A percentile compares a stretch with the other conserved stretches of the same genome.
Evolutionary conservation across 176 grass and related monocot genomes (phyloP).

Genomic region (Puccinellia tenuiflora): DNA sequence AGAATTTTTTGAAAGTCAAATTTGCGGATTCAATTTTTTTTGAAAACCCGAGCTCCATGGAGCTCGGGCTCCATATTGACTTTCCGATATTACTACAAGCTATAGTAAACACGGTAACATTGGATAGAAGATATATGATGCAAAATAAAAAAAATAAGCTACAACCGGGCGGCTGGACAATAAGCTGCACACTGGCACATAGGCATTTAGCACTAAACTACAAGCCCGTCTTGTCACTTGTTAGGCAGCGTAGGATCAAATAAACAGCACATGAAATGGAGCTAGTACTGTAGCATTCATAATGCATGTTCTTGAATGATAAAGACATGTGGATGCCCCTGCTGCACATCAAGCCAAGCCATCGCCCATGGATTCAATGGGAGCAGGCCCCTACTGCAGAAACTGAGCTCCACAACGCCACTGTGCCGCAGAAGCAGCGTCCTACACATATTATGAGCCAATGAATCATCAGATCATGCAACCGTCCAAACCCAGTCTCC

Average conservation of each 20-base stretch:
- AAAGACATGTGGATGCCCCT: slow-evolving; percentile 4
- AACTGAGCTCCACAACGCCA: slow-evolving; percentile 16
- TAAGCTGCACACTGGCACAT: neutral
- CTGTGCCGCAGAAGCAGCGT: neutral
- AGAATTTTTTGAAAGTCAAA: no score
- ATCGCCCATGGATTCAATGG: neutral
- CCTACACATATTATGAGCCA: neutral
- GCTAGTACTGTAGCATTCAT: neutral
- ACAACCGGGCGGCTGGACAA: no score
- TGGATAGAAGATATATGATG: neutral
- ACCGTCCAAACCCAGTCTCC: neutral
- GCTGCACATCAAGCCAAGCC: neutral
- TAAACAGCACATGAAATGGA: neutral
- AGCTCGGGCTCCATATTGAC: no score
- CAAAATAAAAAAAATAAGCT: neutral
- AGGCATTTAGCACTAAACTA: neutral
- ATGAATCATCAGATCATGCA: slow-evolving; percentile 21
- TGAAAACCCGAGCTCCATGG: no score
- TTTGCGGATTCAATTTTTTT: no score
- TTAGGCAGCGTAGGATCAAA: neutral
- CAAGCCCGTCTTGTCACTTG: neutral
- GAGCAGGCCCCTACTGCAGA: neutral
- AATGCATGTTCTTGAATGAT: neutral
- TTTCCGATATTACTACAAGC: neutral
- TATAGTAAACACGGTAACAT: neutral